These are phyloP conservation scores for Pichia sp. DNA, from an alignment of 1,139 yeast species.

Conservation along the genomic window DNA sequence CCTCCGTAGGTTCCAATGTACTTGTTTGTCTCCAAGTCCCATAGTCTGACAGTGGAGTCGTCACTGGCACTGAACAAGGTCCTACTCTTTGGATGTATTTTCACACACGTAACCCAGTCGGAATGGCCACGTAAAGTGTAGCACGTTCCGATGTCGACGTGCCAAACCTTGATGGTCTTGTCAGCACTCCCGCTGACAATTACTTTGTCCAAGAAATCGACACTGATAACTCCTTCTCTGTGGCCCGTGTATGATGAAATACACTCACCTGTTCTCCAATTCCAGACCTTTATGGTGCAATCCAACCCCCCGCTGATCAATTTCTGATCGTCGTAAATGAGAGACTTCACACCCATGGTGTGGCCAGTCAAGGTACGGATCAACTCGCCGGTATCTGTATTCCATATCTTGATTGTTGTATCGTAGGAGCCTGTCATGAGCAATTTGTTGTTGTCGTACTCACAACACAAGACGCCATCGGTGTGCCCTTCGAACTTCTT, in stretches of 20 bases:
- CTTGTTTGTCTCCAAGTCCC: conserved; percentile 81
- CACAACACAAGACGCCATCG: conserved; percentile 82
- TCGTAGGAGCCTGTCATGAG: conserved; percentile 91
- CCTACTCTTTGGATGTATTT: conserved; percentile 72
- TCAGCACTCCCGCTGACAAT: conserved; percentile 95
- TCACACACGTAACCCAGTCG: conserved; percentile 88
- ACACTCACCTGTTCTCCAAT: conserved; percentile 89
- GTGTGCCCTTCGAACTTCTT: conserved; percentile 76
- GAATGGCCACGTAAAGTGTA: conserved; percentile 89
- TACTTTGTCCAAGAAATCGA: conserved; percentile 72
- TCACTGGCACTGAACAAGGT: conserved; percentile 86
- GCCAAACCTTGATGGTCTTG: conserved; percentile 90
- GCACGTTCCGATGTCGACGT: conserved; percentile 87
- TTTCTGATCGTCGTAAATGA: conserved; percentile 83
- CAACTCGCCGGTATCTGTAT: conserved; percentile 70
- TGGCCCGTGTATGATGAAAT: conserved; percentile 92
- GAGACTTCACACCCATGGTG: conserved; percentile 74
- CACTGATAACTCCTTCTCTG: conserved; percentile 77
- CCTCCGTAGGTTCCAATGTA: conserved; percentile 79
- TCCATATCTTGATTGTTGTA: conserved; percentile 86
- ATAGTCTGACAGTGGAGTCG: conserved; percentile 88
- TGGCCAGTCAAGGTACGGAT: conserved; percentile 80
- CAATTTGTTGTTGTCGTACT: conserved; percentile 68
- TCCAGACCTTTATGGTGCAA: conserved; percentile 91
- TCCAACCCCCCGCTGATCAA: conserved; percentile 90